Evolutionary conservation across 768 basidiomycete genomes (phyloP).

Genomic region (Thelephora ganbajun): DNA sequence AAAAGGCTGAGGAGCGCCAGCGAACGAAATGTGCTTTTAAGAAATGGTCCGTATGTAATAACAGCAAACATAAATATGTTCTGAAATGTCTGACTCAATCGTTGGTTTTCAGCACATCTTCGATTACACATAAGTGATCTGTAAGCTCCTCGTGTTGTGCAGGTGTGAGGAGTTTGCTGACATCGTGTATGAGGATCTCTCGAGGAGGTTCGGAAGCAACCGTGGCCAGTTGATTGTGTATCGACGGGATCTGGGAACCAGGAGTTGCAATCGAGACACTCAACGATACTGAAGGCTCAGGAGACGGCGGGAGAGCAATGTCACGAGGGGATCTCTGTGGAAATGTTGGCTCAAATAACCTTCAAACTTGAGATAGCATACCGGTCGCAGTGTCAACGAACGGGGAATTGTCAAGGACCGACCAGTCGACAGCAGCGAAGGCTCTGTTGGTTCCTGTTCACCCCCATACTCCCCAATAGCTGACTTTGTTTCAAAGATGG

Average conservation of each 20-base stretch:
- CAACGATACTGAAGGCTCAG: conserved; percentile 24
- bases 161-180: conserved; percentile 34
- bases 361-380: conserved; percentile 8
- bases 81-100: too few species aligned
- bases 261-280: conserved; percentile 40
- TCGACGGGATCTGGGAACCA: conserved; percentile 31
- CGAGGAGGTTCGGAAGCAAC: conserved; percentile 25
- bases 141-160: conserved; percentile 49
- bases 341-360: conserved; percentile 1
- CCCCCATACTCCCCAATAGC: conserved; percentile 9
- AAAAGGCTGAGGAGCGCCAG: too few species aligned
- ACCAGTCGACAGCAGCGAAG: conserved; percentile 39
- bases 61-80: too few species aligned
- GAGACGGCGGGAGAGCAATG: conserved; percentile 18
- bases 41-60: too few species aligned
- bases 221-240: conserved; percentile 31
- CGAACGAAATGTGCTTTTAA: too few species aligned
- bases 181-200: conserved; percentile 37
- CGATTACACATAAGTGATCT: conserved; percentile 55
- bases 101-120: too few species aligned
- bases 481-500: conserved; percentile 15
- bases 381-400: conserved; percentile 13
- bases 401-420: conserved; percentile 4
- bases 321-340: conserved; percentile 17
- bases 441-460: conserved; percentile 26